Percentiles rank a stretch among this genome's conserved stretches.
phyloP scores from a whole-genome alignment of 345 rosid species.

The Pistacia integerrima region DNA sequence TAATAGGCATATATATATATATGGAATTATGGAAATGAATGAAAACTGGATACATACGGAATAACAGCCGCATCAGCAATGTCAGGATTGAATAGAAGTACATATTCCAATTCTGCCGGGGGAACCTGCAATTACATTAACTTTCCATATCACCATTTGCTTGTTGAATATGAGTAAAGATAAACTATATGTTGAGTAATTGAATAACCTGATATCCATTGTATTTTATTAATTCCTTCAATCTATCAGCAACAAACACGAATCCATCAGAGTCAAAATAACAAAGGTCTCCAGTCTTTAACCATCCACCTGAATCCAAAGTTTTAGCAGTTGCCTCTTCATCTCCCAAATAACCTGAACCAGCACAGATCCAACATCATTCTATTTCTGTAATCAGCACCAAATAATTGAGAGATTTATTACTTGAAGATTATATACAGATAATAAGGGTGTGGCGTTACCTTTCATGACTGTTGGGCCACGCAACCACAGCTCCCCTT shows the following conservation, averaged over 20 bases:
- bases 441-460: slow-evolving; percentile 10
- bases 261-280: slow-evolving; percentile 70
- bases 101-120: slow-evolving; percentile 59
- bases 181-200: neutral
- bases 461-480: slow-evolving; percentile 88
- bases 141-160: too few species aligned
- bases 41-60: slow-evolving; percentile 52
- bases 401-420: too few species aligned
- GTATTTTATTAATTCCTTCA: slow-evolving; percentile 90
- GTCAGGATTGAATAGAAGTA: slow-evolving; percentile 66
- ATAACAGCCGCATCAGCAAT: slow-evolving; percentile 88
- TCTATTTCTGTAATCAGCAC: too few species aligned
- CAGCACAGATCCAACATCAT: slow-evolving; percentile 6
- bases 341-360: slow-evolving; percentile 76
- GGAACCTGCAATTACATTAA: too few species aligned
- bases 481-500: slow-evolving; percentile 90
- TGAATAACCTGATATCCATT: slow-evolving; percentile 79
- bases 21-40: neutral
- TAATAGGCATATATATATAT: neutral
- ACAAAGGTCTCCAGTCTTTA: slow-evolving; percentile 91
- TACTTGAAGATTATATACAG: too few species aligned
- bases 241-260: slow-evolving; percentile 73
- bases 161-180: too few species aligned
- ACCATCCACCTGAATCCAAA: slow-evolving; percentile 78
- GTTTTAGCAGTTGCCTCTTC: slow-evolving; percentile 84